phyloP scores from a whole-genome alignment of 495 filamentous ascomycete genomes.

The Copromyces sp. region DNA sequence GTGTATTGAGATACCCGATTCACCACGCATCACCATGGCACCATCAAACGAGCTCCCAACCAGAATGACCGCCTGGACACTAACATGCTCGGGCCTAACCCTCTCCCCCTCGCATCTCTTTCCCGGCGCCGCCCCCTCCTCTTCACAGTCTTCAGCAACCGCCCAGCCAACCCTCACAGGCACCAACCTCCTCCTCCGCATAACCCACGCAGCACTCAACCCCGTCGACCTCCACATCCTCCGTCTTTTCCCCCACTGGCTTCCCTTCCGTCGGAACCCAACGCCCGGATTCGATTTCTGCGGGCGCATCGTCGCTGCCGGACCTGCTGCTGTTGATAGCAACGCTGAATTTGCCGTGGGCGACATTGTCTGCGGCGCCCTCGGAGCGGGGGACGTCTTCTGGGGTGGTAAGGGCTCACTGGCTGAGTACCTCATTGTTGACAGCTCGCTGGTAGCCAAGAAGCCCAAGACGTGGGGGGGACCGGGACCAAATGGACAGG shows the following conservation, averaged over 20 bases:
- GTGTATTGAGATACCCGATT: neutral
- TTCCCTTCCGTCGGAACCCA: constrained; percentile 17
- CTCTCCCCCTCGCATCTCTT: neutral
- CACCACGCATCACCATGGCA: neutral
- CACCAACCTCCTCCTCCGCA: constrained; percentile 24
- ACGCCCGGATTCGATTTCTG: constrained; percentile 36
- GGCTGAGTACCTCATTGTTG: constrained; percentile 28
- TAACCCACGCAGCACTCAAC: constrained; percentile 33
- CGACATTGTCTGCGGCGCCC: constrained; percentile 17
- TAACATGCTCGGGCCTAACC: neutral
- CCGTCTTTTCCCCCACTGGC: constrained; percentile 20
- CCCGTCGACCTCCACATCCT: constrained; percentile 30
- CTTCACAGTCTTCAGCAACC: neutral
- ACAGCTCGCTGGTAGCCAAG: constrained; percentile 13
- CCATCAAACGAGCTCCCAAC: neutral
- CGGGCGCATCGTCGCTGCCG: constrained; percentile 24
- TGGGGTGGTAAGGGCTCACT: constrained; percentile 26
- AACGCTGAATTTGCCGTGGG: constrained; percentile 11
- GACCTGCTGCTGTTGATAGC: neutral
- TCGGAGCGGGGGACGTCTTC: neutral
- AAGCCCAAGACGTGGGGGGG: neutral
- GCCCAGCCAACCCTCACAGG: neutral
- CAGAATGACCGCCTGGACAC: neutral
- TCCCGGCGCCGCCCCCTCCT: neutral
- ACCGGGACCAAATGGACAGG: no score